Evolutionary conservation across 352 stramenopile species (phyloP), one percentile per base, ranked within the genome.

Genomic region (Globisporangium irregulare): DNA sequence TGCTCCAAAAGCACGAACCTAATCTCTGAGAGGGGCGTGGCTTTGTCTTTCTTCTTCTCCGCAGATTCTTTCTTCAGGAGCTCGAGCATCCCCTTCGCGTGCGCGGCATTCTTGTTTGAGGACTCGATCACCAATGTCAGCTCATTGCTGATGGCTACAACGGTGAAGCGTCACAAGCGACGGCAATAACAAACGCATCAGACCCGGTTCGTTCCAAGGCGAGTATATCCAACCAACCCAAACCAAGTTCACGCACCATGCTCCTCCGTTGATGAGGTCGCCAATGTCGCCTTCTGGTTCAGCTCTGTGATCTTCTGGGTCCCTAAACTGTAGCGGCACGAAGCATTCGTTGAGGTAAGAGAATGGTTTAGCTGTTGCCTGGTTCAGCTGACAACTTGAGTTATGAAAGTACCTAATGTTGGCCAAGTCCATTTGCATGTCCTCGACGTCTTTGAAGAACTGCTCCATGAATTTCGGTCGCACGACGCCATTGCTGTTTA

Each of bases 391-490:
- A 38, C 1, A 54, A 12, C 15, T 20, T 20, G 10, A 24, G 6
- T 32, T 32, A 7, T 65, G 7, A 20, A 59, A 57, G 32, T 84
- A 87, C 76, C 75, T 89, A 59, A 99, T 97, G 46, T 89, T 92
- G 46, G 89, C 80, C 66, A 99, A 95, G 62, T 98, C 90, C 41
- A 77, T 80, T 73, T 98, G 97, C 77, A 99, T 98, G 2, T 90
- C 79, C 65, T 99, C 94, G 12, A 99, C 93, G 67, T 98, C 93
- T 56, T 91, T 79, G 78, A 99, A 99, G 77, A 99, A 99, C 69
- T 92, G 77, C 71, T 97, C 87, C 95, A 99, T 99, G 70, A 94
- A 93, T 69, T 93, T 95, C 56, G 87, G 87, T 2, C 87, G 81
- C 66, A 81, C 74, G 51, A 92, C 75, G 48, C 73, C 71, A 60